Evolutionary conservation across 2,329 filamentous ascomycete species (phyloP).

Genomic region (Aspergillaceae sp.): DNA sequence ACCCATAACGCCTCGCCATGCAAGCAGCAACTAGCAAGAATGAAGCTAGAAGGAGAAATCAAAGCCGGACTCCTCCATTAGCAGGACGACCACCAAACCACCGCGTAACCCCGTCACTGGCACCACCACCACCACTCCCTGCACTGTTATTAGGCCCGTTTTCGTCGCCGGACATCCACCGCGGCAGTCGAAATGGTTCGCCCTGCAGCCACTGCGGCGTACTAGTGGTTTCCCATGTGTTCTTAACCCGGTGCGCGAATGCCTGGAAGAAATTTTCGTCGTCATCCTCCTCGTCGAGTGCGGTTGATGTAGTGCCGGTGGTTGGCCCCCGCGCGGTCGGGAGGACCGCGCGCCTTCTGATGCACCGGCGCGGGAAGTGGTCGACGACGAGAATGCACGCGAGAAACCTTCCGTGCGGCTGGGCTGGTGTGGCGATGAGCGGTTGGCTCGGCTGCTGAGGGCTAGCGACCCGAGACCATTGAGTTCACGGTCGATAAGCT

Average conservation of each 20-base stretch:
- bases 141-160: background rate
- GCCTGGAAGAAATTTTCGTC: slow-evolving; percentile 77
- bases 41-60: slow-evolving; percentile 5
- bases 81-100: slow-evolving; percentile 34
- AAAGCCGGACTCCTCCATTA: slow-evolving; percentile 35
- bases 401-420: slow-evolving; percentile 17
- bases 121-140: slow-evolving; percentile 5
- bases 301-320: slow-evolving; percentile 20
- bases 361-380: slow-evolving; percentile 25
- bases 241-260: slow-evolving; percentile 76
- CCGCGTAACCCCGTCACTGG: slow-evolving; percentile 23
- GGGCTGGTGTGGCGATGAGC: slow-evolving; percentile 19
- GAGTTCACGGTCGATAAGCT: slow-evolving; percentile 80
- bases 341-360: slow-evolving; percentile 20
- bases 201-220: slow-evolving; percentile 75
- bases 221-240: slow-evolving; percentile 79
- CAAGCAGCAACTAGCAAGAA: slow-evolving; percentile 7
- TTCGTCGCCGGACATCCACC: slow-evolving; percentile 60
- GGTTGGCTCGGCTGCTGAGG: slow-evolving; percentile 27
- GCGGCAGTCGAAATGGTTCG: slow-evolving; percentile 64
- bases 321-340: slow-evolving; percentile 23
- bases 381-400: slow-evolving; percentile 16
- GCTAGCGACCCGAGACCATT: slow-evolving; percentile 49
- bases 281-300: slow-evolving; percentile 53
- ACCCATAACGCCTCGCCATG: slow-evolving; percentile 19